Conservation (phyloP, 768 basidiomycete genomes). For the Russula brevipes region DNA sequence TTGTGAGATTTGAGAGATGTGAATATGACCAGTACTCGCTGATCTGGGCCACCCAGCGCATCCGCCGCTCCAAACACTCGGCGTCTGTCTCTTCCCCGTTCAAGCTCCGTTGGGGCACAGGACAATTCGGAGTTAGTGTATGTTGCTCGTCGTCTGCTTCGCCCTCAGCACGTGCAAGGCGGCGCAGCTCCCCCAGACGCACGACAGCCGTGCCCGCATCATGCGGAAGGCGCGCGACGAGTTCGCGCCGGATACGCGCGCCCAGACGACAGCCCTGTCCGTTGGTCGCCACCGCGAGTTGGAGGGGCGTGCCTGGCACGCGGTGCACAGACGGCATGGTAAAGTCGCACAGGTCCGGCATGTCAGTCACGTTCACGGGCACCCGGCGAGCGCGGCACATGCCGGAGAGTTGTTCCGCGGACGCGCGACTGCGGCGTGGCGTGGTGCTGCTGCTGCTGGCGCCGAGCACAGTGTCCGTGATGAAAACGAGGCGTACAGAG, state of each 20-base stretch:
- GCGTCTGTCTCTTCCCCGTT: slow-evolving; percentile 38
- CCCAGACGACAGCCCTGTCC: slow-evolving; percentile 87
- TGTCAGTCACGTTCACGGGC: slow-evolving; percentile 83
- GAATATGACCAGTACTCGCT: slow-evolving; percentile 94
- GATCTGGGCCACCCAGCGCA: slow-evolving; percentile 93
- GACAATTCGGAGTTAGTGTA: slow-evolving; percentile 60
- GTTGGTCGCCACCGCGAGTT: slow-evolving; percentile 85
- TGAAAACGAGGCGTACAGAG: slow-evolving; percentile 54
- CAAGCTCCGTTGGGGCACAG: slow-evolving; percentile 52
- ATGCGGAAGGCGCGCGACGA: slow-evolving; percentile 66
- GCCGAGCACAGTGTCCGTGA: slow-evolving; percentile 71
- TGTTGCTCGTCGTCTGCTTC: slow-evolving; percentile 47
- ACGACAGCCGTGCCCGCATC: slow-evolving; percentile 70
- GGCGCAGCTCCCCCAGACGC: slow-evolving; percentile 66
- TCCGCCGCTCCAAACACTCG: slow-evolving; percentile 50
- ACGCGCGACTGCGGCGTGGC: slow-evolving; percentile 42
- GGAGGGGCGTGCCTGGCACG: slow-evolving; percentile 61
- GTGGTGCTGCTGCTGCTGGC: slow-evolving; percentile 14
- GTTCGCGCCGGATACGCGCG: slow-evolving; percentile 72
- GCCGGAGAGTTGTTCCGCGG: slow-evolving; percentile 53
- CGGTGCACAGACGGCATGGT: slow-evolving; percentile 84
- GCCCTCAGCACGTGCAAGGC: slow-evolving; percentile 45
- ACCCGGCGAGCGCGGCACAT: slow-evolving; percentile 56
- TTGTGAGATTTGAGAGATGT: slow-evolving; percentile 63
- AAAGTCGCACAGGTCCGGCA: slow-evolving; percentile 83